phyloP scores from a whole-genome alignment of 306 rosid species.

The Psophocarpus tetragonolobus region DNA sequence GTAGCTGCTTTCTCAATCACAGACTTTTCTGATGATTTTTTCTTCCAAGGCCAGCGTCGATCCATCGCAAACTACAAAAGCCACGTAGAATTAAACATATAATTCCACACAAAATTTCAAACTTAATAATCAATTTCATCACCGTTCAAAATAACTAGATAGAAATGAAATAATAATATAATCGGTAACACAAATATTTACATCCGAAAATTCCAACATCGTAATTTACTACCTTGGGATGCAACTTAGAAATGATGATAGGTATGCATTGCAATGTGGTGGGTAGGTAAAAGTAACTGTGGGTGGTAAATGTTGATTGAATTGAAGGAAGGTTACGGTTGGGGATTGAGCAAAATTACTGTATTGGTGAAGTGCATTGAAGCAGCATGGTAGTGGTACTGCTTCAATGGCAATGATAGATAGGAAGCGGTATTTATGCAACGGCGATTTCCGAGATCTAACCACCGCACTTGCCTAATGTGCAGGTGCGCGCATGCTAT shows the following conservation, averaged over 20 bases:
- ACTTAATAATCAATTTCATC: constrained; percentile 1
- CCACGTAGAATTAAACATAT: neutral
- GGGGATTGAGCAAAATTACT: constrained; percentile 13
- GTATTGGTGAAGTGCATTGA: constrained; percentile 22
- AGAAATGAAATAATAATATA: neutral
- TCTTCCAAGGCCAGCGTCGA: constrained; percentile 99
- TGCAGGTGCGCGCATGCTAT: constrained; percentile 10
- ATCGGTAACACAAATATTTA: neutral
- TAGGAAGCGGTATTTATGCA: neutral
- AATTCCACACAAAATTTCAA: neutral
- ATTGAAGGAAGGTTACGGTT: constrained; percentile 1
- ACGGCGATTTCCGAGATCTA: constrained; percentile 42
- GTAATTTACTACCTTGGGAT: neutral
- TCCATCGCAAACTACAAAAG: constrained; percentile 62
- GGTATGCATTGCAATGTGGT: neutral
- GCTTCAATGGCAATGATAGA: neutral
- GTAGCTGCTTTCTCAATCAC: constrained; percentile 65
- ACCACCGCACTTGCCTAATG: constrained; percentile 25
- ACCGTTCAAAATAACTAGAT: neutral
- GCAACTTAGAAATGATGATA: neutral
- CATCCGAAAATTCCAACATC: neutral
- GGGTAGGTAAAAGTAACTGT: constrained; percentile 11
- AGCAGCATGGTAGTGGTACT: neutral
- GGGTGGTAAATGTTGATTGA: constrained; percentile 17
- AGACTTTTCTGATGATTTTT: constrained; percentile 83